These are phyloP conservation scores for Zymoseptoria passerinii DNA, from an alignment of 2,329 filamentous ascomycete species.

Conservation along the genomic window DNA sequence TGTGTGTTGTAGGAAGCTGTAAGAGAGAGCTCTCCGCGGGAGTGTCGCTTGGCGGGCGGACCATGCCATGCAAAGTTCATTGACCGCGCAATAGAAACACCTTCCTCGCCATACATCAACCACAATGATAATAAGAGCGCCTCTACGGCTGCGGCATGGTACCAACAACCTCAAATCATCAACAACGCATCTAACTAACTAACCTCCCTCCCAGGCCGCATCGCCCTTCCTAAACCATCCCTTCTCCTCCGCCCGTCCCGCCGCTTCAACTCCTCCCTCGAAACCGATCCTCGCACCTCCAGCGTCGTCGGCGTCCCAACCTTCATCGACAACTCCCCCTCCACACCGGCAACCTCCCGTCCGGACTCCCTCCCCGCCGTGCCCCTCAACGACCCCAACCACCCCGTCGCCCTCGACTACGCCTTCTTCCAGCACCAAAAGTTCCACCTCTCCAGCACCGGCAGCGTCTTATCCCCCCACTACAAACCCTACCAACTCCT, in stretches of 20 bases:
- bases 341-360: not conserved
- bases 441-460: conserved; percentile 30
- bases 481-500: conserved; percentile 62
- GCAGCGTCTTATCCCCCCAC: conserved; percentile 36
- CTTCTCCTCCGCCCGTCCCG: conserved; percentile 27
- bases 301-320: not conserved
- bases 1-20: not conserved
- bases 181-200: not conserved
- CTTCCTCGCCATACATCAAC: not conserved
- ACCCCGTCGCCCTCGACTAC: conserved; percentile 35
- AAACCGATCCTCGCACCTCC: conserved; percentile 15
- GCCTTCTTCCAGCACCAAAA: conserved; percentile 36
- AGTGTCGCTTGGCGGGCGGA: conserved; percentile 2
- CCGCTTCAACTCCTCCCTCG: conserved; percentile 30
- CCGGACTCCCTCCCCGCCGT: conserved; percentile 25
- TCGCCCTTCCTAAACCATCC: conserved; percentile 30
- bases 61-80: not conserved
- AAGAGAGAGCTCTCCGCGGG: not conserved
- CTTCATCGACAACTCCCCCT: not conserved
- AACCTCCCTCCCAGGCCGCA: conserved; percentile 28
- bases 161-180: not conserved
- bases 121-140: conserved; percentile 37
- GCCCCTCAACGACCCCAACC: conserved; percentile 27
- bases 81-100: not conserved
- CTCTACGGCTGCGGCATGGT: conserved; percentile 35